Evolutionary conservation across 1,139 yeast species (phyloP), one percentile per base, ranked within the genome.

Genomic region (Lodderomyces metapsilosis): DNA sequence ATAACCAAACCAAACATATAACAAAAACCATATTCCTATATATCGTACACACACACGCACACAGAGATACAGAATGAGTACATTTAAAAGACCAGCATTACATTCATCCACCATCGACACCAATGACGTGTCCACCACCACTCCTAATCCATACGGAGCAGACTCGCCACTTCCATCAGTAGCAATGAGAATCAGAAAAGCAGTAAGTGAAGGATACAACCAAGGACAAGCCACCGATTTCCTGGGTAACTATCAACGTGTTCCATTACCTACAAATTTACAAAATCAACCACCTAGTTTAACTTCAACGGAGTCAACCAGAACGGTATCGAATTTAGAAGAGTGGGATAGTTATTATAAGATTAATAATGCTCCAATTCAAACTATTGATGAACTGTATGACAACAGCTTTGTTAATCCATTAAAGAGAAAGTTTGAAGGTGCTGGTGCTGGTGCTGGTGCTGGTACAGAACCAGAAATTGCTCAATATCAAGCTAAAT

Each of bases 181-280:
- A 5, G 89, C 88, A 0, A 83, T 82, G 88, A 70, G 88, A 48
- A 78, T 84, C 49, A 74, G 92, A 55, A 81, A 82, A 53, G 73
- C 84, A 2, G 80, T 84, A 2, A 70, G 78, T 36, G 82, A 81
- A 37, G 89, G 88, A 0, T 82, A 82, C 60, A 64, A 53, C 40
- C 81, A 80, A 36, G 89, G 88, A 0, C 81, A 82, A 59, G 64
- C 52, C 39, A 58, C 56, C 4, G 27, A 39, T 23, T 38, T 37
- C 24, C 18, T 30, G 15, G 44, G 33, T 11, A 35, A 31, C 21
- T 42, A 27, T 18, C 43, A 40, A 31, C 68, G 88, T 53, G 74
- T 74, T 3, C 82, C 84, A 1, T 60, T 83, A 41, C 88, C 88
- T 3, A 47, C 61, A 7, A 68, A 67, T 45, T 40, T 58, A 13